A percentile compares a stretch with the other conserved stretches of the same genome.
These are phyloP conservation scores for Zoysia pacifica DNA, from an alignment of 176 grass and related monocot species.

Conservation along the genomic window DNA sequence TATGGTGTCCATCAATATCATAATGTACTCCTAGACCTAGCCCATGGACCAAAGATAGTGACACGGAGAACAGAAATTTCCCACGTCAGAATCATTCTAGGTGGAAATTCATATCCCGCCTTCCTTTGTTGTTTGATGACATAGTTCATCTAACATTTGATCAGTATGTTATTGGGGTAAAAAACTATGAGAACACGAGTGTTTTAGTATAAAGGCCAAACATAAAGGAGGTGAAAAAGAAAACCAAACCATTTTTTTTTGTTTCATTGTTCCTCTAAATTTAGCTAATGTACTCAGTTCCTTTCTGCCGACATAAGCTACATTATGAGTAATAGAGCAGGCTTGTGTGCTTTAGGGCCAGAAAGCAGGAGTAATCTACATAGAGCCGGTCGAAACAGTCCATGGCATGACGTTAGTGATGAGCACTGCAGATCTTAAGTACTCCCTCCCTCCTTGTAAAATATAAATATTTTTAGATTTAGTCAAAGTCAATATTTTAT, in stretches of 20 bases:
- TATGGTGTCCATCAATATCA: not conserved
- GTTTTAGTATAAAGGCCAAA: not conserved
- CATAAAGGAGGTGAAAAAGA: not conserved
- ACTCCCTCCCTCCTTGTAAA: no score
- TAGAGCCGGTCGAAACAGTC: not conserved
- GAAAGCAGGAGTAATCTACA: constrained; percentile 21
- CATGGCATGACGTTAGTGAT: not conserved
- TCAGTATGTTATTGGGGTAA: not conserved
- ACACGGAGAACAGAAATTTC: not conserved
- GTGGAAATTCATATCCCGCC: constrained; percentile 19
- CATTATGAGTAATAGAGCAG: not conserved
- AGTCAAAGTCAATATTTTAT: no score
- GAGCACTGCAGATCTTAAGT: constrained; percentile 38
- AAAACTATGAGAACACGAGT: not conserved
- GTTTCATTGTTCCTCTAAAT: not conserved
- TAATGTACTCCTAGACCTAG: not conserved
- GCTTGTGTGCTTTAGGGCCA: not conserved
- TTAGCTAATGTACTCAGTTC: constrained; percentile 1
- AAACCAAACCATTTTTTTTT: not conserved
- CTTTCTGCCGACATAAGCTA: constrained; percentile 15
- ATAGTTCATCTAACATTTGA: constrained; percentile 12
- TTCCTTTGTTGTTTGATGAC: constrained; percentile 23
- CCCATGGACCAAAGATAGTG: constrained; percentile 15
- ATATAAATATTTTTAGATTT: no score
- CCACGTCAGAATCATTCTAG: constrained; percentile 23